Conservation (phyloP, 75 land plant genomes). For the Sequoia sempervirens region DNA sequence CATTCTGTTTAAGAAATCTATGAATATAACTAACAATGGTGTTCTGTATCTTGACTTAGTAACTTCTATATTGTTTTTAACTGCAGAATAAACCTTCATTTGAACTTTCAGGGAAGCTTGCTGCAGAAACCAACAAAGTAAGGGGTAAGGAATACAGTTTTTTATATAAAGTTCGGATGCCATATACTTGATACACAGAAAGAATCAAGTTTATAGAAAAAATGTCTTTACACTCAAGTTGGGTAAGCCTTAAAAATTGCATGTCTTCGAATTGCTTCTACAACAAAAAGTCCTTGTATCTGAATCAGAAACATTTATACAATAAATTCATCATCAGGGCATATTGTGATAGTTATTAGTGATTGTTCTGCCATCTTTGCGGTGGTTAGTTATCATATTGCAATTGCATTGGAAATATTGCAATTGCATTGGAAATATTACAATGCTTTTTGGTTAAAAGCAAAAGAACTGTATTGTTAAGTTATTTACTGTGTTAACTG, state of each 20-base stretch:
- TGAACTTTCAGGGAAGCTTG: constrained; percentile 98
- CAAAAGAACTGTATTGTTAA: background rate
- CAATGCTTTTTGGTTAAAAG: background rate
- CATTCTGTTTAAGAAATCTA: background rate
- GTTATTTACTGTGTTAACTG: background rate
- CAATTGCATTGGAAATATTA: background rate
- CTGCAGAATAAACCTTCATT: constrained; percentile 89
- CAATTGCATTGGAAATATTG: background rate
- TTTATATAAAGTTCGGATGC: background rate
- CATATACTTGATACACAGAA: background rate
- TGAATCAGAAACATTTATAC: background rate
- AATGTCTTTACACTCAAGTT: too few species aligned
- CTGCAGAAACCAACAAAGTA: constrained; percentile 92
- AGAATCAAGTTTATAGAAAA: too few species aligned
- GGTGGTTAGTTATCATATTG: background rate
- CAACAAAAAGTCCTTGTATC: too few species aligned
- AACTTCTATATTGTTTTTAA: constrained; percentile 5
- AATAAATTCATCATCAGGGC: background rate
- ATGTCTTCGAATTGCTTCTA: too few species aligned
- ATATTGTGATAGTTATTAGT: background rate
- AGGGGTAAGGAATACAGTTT: constrained; percentile 46
- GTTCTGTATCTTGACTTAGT: constrained; percentile 3
- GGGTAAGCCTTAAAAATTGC: too few species aligned
- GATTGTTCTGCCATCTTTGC: background rate
- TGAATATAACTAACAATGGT: constrained; percentile 13